Base-by-base conservation (phyloP, 163 green algal genomes). In the Scenedesmus sp. region DNA sequence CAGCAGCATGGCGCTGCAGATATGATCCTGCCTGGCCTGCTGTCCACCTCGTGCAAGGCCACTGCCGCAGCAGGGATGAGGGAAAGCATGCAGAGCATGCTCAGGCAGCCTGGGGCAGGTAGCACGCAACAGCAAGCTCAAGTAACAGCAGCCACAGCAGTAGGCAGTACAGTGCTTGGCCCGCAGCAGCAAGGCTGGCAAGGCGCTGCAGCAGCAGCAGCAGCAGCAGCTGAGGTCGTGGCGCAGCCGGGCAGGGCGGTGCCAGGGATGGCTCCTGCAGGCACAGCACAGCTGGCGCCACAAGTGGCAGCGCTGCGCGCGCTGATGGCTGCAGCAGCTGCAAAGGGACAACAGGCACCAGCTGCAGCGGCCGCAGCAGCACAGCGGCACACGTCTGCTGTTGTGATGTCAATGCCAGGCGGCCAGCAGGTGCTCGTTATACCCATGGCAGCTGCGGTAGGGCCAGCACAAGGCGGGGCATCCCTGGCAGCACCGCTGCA, bases 131-230 rank as follows among this genome's bases (percentile, higher is more conserved):
- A 74, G 20, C 34, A 46, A 64, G 59, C 20, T 8, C 76, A 34
- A 7, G 70, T 52, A 52, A 2, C 84, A 89, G 84, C 84, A 89
- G 60, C 84, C 52, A 34, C 83, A 89, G 83, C 83, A 88, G 20
- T 2, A 79, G 84, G 26, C n/a, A 52, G 8, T 7, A 64, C 5
- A 79, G 23, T 52, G 23, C 70, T 13, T 52, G 23, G 70, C 23
- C 70, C 46, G 70, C 70, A 76, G 66, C 66, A 79, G 1, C 2
- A 3, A 16, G 70, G 1, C 5, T 0, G 23, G 6, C 23, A 79
- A 23, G 23, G 70, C 13, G 34, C 13, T 86, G 81, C 81, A 46
- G 76, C 13, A 7, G 13, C 77, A 85, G 12, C 52, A 85, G 77
- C 77, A 57, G 77, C 77, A 85, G 77, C 77, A 57, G 34, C 34